Evolutionary conservation across 495 filamentous ascomycete genomes (phyloP).

Genomic region (Aspergillus affinis): DNA sequence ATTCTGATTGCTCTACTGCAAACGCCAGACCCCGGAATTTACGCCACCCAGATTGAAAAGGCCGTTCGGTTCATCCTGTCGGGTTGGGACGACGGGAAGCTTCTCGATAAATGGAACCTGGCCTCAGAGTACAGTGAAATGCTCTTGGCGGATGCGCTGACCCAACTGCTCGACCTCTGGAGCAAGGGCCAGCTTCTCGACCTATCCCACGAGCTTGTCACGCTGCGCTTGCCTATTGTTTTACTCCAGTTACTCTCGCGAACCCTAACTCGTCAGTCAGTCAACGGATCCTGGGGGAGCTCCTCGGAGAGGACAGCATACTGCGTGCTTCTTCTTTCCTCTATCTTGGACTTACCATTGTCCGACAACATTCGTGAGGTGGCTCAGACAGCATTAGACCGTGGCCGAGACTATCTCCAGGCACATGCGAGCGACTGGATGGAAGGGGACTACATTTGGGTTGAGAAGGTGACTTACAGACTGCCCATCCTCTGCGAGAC

Average conservation of each 20-base stretch:
- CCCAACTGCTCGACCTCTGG: slow-evolving; percentile 6
- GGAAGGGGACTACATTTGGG: slow-evolving; percentile 28
- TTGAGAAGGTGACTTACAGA: slow-evolving; percentile 42
- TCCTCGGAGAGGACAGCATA: slow-evolving; percentile 23
- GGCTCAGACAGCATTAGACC: background rate
- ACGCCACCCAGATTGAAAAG: slow-evolving; percentile 21
- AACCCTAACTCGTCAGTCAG: slow-evolving; percentile 12
- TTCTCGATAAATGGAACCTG: slow-evolving; percentile 22
- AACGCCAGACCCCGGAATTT: slow-evolving; percentile 11
- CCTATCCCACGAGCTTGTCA: background rate
- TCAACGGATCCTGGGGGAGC: slow-evolving; percentile 29
- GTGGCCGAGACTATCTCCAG: background rate
- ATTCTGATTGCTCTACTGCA: slow-evolving; percentile 34
- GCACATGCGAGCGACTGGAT: background rate
- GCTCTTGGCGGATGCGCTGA: slow-evolving; percentile 15
- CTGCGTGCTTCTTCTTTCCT: too few relatives aligned
- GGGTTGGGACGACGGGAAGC: background rate
- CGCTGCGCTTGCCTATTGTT: background rate
- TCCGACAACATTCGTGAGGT: slow-evolving; percentile 9
- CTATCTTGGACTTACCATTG: too few relatives aligned
- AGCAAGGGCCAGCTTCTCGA: background rate
- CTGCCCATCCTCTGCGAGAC: slow-evolving; percentile 27
- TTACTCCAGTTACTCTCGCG: background rate
- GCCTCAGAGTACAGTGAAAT: slow-evolving; percentile 13
- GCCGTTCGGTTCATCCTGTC: slow-evolving; percentile 22